These are phyloP conservation scores for Ceriops decandra DNA, from an alignment of 345 rosid genomes.

Conservation along the genomic window DNA sequence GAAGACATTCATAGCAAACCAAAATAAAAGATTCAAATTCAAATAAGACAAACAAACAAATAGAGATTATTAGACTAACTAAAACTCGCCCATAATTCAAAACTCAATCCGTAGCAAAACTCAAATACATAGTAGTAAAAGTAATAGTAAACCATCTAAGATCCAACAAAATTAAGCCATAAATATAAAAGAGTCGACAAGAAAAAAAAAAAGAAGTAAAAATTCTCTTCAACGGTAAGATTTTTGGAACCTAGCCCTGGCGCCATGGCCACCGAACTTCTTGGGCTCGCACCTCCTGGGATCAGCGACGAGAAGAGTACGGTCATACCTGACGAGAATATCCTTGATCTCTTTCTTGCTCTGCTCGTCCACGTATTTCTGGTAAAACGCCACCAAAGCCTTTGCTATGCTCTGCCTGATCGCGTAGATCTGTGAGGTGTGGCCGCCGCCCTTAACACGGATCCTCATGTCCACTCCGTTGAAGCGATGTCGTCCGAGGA, in stretches of 20 bases:
- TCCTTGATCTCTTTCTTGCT: constrained; percentile 88
- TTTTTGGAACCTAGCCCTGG: constrained; percentile 89
- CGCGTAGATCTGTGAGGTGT: constrained; percentile 89
- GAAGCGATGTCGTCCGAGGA: constrained; percentile 22
- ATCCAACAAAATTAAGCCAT: not conserved
- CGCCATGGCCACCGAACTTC: constrained; percentile 93
- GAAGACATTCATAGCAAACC: too few relatives aligned
- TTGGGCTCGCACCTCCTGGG: constrained; percentile 90
- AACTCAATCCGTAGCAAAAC: not conserved
- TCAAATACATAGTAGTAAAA: not conserved
- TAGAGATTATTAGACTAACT: too few relatives aligned
- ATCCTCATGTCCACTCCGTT: constrained; percentile 45
- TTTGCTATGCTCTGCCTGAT: constrained; percentile 91
- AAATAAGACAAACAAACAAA: too few relatives aligned
- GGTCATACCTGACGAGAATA: constrained; percentile 65
- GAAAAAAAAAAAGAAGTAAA: not conserved
- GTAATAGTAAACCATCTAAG: not conserved
- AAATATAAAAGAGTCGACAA: not conserved
- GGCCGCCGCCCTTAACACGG: constrained; percentile 75
- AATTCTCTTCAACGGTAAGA: constrained; percentile 58
- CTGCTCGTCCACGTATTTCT: constrained; percentile 85
- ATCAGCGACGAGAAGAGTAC: constrained; percentile 86
- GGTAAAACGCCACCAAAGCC: constrained; percentile 76
- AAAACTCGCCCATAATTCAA: too few relatives aligned
- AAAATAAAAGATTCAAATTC: too few relatives aligned